Conservation (phyloP, 257 asterid species). For the Anisodus acutangulus region DNA sequence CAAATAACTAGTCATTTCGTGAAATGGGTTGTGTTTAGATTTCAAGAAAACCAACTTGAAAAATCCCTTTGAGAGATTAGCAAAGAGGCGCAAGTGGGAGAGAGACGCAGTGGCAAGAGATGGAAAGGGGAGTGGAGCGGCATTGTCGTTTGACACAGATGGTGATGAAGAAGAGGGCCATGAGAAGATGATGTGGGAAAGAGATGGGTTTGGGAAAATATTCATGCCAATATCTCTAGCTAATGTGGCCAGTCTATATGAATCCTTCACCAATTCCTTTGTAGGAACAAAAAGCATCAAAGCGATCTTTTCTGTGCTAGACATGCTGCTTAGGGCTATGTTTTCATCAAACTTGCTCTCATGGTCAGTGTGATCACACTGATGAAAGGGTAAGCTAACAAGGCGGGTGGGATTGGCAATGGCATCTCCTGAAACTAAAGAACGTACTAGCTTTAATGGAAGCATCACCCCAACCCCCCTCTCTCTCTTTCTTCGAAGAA, state of each 20-base stretch:
- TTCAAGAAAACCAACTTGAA: slow-evolving; percentile 66
- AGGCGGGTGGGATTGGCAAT: slow-evolving; percentile 46
- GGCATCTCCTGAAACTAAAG: slow-evolving; percentile 51
- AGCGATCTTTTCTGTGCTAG: slow-evolving; percentile 36
- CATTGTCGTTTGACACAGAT: slow-evolving; percentile 35
- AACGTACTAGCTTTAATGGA: slow-evolving; percentile 51
- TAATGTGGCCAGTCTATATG: slow-evolving; percentile 58
- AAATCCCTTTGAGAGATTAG: slow-evolving; percentile 50
- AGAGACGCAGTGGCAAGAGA: slow-evolving; percentile 58
- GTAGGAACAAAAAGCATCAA: slow-evolving; percentile 59
- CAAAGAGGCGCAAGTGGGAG: slow-evolving; percentile 65
- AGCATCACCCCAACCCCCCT: slow-evolving; percentile 36
- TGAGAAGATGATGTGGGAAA: slow-evolving; percentile 68
- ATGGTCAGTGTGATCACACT: slow-evolving; percentile 2
- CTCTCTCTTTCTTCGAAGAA: neutral
- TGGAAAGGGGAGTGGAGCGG: slow-evolving; percentile 68
- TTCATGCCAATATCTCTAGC: slow-evolving; percentile 67
- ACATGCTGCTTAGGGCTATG: neutral
- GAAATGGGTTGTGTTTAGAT: slow-evolving; percentile 38
- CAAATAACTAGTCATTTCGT: slow-evolving; percentile 42
- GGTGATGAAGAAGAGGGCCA: slow-evolving; percentile 47
- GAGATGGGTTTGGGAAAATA: slow-evolving; percentile 63
- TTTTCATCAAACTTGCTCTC: neutral
- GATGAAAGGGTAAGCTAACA: slow-evolving; percentile 31
- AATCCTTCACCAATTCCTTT: slow-evolving; percentile 57